Percentiles rank a stretch among this genome's conserved stretches.
phyloP scores from a whole-genome alignment of 148 eudicot genomes.

The Cornus florida region DNA sequence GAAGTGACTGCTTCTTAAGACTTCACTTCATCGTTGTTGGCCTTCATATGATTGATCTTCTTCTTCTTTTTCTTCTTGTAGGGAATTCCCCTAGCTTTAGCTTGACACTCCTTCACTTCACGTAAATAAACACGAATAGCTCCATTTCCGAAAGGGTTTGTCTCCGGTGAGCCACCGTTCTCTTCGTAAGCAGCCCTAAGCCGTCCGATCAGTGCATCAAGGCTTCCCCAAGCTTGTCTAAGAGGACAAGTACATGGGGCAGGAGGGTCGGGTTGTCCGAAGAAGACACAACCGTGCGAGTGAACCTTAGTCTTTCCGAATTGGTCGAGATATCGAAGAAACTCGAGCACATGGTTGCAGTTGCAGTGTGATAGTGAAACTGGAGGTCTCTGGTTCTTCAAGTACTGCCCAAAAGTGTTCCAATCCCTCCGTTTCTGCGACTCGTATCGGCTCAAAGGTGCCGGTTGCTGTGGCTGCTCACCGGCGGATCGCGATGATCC shows the following conservation, averaged over 20 bases:
- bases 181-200: conserved; percentile 84
- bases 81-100: conserved; percentile 78
- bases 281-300: conserved; percentile 59
- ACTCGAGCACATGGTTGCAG: conserved; percentile 70
- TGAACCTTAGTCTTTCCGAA: conserved; percentile 90
- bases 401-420: conserved; percentile 86
- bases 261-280: conserved; percentile 84
- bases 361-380: conserved; percentile 57
- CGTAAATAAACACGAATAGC: conserved; percentile 62
- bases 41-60: conserved; percentile 24
- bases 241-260: conserved; percentile 83
- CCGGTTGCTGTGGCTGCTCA: conserved; percentile 3
- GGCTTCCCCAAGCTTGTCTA: conserved; percentile 88
- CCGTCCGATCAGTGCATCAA: conserved; percentile 75
- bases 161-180: conserved; percentile 70
- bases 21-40: conserved; percentile 19
- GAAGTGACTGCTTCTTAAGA: conserved; percentile 17
- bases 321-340: conserved; percentile 74
- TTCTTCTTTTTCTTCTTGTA: conserved; percentile 83
- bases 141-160: conserved; percentile 79
- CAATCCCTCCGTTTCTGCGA: conserved; percentile 78
- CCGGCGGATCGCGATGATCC: conserved; percentile 25
- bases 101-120: conserved; percentile 79
- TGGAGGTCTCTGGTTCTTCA: conserved; percentile 72
- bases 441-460: conserved; percentile 64